Conservation (phyloP, 257 asterid genomes). For the Penstemon eatonii region DNA sequence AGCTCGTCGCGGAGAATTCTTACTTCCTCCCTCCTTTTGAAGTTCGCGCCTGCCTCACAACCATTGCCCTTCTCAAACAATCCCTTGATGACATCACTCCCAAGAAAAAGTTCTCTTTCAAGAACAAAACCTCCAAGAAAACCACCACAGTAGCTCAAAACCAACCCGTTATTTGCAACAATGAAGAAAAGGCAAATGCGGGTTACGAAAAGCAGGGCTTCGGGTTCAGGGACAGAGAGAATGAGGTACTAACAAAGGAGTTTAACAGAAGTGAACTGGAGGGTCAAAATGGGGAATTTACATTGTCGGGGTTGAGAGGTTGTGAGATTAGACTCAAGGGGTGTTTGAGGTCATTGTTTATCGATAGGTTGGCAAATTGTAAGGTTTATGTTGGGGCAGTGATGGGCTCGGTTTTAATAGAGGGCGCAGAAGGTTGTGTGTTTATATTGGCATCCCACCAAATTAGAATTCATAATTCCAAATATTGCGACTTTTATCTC, state of each 20-base stretch:
- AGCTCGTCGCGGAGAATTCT: conserved; percentile 71
- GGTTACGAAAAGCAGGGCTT: conserved; percentile 33
- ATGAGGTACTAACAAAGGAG: conserved; percentile 54
- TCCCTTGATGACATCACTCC: conserved; percentile 67
- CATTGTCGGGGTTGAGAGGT: conserved; percentile 53
- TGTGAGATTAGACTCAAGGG: conserved; percentile 79
- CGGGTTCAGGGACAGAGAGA: conserved; percentile 58
- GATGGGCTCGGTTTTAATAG: conserved; percentile 52
- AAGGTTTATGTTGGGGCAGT: conserved; percentile 52
- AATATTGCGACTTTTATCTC: conserved; percentile 71
- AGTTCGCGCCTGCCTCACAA: conserved; percentile 66
- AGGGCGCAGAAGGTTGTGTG: conserved; percentile 63
- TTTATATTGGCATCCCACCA: conserved; percentile 81
- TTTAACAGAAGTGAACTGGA: conserved; percentile 37
- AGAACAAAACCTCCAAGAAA: conserved; percentile 55
- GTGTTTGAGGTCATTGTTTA: conserved; percentile 69
- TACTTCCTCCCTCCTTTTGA: conserved; percentile 77
- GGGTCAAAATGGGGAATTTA: conserved; percentile 58
- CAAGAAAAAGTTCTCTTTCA: conserved; percentile 84
- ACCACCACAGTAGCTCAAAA: conserved; percentile 22
- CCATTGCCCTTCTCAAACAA: conserved; percentile 54
- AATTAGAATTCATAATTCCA: conserved; percentile 78
- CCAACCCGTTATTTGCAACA: conserved; percentile 10
- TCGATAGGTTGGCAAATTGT: conserved; percentile 39
- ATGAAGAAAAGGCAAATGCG: conserved; percentile 31